Conservation (phyloP, 257 asterid genomes). For the Lithospermum erythrorhizon region DNA sequence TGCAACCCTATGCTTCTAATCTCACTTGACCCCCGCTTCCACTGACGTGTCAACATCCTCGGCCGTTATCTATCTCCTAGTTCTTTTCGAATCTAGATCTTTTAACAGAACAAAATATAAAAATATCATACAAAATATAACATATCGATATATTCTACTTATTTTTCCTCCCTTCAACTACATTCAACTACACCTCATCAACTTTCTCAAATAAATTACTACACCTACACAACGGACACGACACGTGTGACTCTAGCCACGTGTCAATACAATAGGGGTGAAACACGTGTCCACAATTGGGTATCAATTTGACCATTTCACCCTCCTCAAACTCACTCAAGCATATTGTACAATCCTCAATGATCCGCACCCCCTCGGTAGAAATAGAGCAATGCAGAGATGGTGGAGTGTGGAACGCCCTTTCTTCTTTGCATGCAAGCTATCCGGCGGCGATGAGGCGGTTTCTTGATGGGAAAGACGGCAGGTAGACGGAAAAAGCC, state of each 20-base stretch:
- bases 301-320: constrained; percentile 51
- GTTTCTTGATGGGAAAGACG: constrained; percentile 24
- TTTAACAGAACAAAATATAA: no score
- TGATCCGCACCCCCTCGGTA: constrained; percentile 33
- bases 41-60: constrained; percentile 19
- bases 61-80: constrained; percentile 15
- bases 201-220: constrained; percentile 27
- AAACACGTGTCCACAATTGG: constrained; percentile 71
- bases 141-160: no score
- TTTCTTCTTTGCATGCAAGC: not conserved
- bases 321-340: constrained; percentile 42
- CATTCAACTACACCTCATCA: constrained; percentile 25
- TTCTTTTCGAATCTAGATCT: no score
- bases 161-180: not conserved
- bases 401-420: constrained; percentile 41
- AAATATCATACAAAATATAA: no score
- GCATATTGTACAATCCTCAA: constrained; percentile 61
- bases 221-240: constrained; percentile 76
- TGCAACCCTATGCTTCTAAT: constrained; percentile 18
- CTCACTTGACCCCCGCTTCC: not conserved
- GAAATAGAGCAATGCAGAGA: constrained; percentile 40
- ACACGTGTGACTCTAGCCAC: constrained; percentile 69
- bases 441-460: constrained; percentile 8
- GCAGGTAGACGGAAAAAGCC: constrained; percentile 51
- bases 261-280: constrained; percentile 65